Conservation (phyloP, 2,329 filamentous ascomycete species). For the Penicillium sp. region DNA sequence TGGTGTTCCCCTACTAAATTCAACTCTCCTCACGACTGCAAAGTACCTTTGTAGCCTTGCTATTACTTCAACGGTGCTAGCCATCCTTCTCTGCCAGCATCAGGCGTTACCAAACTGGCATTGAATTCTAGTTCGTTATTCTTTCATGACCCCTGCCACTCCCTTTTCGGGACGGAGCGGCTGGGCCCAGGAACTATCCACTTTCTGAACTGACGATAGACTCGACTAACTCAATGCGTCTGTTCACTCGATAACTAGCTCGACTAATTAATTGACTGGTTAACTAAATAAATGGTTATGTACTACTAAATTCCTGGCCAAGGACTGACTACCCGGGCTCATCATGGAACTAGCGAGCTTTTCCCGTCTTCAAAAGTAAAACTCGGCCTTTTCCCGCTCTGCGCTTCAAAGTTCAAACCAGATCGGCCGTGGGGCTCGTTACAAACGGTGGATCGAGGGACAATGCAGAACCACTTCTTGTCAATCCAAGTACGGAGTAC, state of each 20-base stretch:
- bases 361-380: background rate
- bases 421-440: conserved; percentile 2
- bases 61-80: background rate
- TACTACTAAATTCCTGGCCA: background rate
- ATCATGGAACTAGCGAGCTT: background rate
- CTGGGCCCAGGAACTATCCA: background rate
- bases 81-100: background rate
- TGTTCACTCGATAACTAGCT: too few relatives aligned
- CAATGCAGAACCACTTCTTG: background rate
- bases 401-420: background rate
- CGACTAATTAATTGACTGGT: too few relatives aligned
- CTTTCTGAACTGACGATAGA: background rate
- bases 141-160: background rate
- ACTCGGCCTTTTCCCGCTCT: background rate
- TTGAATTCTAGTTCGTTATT: background rate
- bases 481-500: background rate
- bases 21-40: background rate
- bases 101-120: background rate
- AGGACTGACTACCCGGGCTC: background rate
- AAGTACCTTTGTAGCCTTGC: background rate
- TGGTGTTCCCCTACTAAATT: background rate
- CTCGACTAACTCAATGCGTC: background rate
- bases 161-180: conserved; percentile 1
- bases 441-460: background rate
- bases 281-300: too few relatives aligned